A percentile compares a stretch with the other conserved stretches of the same genome.
phyloP scores from a whole-genome alignment of 768 basidiomycete species.

The Pulveroboletus sp. region DNA sequence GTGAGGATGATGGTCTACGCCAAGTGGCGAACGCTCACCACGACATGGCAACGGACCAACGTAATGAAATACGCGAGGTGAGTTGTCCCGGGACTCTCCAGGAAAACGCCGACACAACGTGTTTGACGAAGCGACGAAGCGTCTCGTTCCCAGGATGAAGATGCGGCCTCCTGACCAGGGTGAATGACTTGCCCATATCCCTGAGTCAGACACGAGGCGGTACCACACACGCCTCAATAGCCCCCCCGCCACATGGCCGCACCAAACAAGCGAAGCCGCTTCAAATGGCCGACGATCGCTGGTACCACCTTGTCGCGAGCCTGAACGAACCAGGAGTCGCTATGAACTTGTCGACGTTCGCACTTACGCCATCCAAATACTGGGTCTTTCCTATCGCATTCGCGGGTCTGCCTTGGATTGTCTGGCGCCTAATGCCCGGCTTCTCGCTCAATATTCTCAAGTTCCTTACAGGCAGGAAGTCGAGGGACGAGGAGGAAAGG shows the following conservation, averaged over 20 bases:
- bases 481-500: constrained; percentile 22
- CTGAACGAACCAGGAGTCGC: constrained; percentile 17
- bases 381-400: constrained; percentile 29
- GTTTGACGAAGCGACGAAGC: constrained; percentile 6
- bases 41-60: constrained; percentile 1
- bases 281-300: constrained; percentile 25
- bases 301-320: constrained; percentile 15
- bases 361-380: constrained; percentile 25
- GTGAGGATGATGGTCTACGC: too few species aligned
- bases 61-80: too few species aligned
- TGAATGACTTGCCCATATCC: neutral
- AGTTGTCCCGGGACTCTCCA: too few species aligned
- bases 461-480: neutral
- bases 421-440: constrained; percentile 14
- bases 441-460: neutral
- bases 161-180: constrained; percentile 5
- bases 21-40: constrained; percentile 1
- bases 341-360: constrained; percentile 30
- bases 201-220: constrained; percentile 19
- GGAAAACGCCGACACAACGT: constrained; percentile 23
- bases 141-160: constrained; percentile 14
- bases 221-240: constrained; percentile 20
- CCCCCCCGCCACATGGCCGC: constrained; percentile 27
- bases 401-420: constrained; percentile 24
- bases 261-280: constrained; percentile 20